Evolutionary conservation across 1,284 basidiomycete species (phyloP).

Genomic region (Ceraceosorus guamensis): DNA sequence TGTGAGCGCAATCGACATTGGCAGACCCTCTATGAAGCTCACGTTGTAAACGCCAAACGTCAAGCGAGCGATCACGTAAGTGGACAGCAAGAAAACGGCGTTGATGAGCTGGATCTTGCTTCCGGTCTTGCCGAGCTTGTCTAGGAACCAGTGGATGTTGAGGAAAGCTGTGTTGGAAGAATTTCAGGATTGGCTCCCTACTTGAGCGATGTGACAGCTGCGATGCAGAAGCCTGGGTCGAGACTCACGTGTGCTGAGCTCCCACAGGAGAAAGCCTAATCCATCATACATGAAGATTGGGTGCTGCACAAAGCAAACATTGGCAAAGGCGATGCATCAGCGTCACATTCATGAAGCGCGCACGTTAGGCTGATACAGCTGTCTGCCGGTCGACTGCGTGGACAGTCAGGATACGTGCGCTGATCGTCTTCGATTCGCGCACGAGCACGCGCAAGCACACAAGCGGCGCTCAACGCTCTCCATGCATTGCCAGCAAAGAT

Average conservation of each 20-base stretch:
- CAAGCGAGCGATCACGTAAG: constrained; percentile 46
- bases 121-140: constrained; percentile 49
- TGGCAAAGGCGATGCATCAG: not conserved
- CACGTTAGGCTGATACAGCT: no score
- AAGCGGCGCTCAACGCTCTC: no score
- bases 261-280: constrained; percentile 48
- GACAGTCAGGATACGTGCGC: no score
- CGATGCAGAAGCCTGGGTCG: constrained; percentile 1
- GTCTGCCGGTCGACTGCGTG: no score
- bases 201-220: constrained; percentile 4
- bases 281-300: constrained; percentile 50
- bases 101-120: constrained; percentile 47
- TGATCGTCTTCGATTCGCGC: not conserved
- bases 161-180: constrained; percentile 36
- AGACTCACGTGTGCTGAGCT: constrained; percentile 36
- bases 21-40: constrained; percentile 7
- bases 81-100: constrained; percentile 39
- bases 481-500: no score
- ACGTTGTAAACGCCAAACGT: constrained; percentile 48
- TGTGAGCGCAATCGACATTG: constrained; percentile 17
- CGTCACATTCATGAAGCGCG: no score
- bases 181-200: constrained; percentile 1
- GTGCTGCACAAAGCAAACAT: constrained; percentile 15
- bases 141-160: constrained; percentile 51
- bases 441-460: not conserved